A percentile compares a stretch with the other conserved stretches of the same genome.
Conservation (phyloP, 2,329 filamentous ascomycete species). For the Mollisia scopiformis region DNA sequence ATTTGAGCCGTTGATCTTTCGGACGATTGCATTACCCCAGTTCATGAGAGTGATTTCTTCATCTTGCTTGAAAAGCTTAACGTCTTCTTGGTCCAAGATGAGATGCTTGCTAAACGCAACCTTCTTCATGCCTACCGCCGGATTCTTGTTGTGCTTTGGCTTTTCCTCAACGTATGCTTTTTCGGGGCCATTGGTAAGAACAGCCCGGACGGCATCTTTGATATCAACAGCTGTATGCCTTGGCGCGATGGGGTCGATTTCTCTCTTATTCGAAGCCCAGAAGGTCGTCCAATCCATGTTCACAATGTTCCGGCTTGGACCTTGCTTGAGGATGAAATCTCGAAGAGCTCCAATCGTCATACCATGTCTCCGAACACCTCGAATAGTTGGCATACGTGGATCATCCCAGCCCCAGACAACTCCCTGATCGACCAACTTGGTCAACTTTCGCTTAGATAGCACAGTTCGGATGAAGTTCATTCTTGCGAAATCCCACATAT, state of each 20-base stretch:
- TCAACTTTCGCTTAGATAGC: slow-evolving; percentile 84
- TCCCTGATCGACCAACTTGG: slow-evolving; percentile 77
- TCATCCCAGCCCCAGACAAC: slow-evolving; percentile 86
- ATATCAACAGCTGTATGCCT: slow-evolving; percentile 74
- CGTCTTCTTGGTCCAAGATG: slow-evolving; percentile 85
- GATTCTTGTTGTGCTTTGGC: slow-evolving; percentile 89
- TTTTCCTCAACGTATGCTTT: slow-evolving; percentile 71
- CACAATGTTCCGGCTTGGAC: slow-evolving; percentile 81
- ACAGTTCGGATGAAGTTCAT: slow-evolving; percentile 86
- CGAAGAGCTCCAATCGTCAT: slow-evolving; percentile 79
- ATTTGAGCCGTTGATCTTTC: slow-evolving; percentile 60
- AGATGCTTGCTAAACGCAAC: slow-evolving; percentile 77
- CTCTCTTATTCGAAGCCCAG: slow-evolving; percentile 76
- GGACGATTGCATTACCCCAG: slow-evolving; percentile 89
- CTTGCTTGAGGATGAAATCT: slow-evolving; percentile 84
- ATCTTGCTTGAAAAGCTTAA: slow-evolving; percentile 75
- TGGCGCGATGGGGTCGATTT: slow-evolving; percentile 77
- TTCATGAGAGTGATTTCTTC: slow-evolving; percentile 97
- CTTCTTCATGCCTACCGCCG: slow-evolving; percentile 81
- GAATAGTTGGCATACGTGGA: slow-evolving; percentile 82
- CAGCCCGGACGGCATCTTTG: slow-evolving; percentile 72
- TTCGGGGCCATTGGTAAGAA: slow-evolving; percentile 66
- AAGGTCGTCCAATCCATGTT: slow-evolving; percentile 81
- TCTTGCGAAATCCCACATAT: slow-evolving; percentile 84
- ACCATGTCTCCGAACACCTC: slow-evolving; percentile 76